A percentile compares a stretch with the other conserved stretches of the same genome.
phyloP scores from a whole-genome alignment of 2,329 filamentous ascomycete species.

The Epichloe hybrida region DNA sequence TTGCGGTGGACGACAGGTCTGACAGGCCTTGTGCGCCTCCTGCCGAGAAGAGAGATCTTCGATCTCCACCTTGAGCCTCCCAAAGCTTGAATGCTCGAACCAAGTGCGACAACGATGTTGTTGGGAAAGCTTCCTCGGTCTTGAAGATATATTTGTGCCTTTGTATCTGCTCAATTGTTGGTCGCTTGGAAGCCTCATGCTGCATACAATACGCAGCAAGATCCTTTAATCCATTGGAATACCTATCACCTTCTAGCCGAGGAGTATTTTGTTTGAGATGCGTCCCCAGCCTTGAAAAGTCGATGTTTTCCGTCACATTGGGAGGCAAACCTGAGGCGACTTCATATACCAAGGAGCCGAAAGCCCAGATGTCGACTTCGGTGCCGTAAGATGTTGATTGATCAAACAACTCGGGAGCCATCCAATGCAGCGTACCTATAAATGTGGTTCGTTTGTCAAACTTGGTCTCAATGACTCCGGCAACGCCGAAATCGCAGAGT shows the following conservation, averaged over 20 bases:
- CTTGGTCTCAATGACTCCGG: slow-evolving; percentile 62
- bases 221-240: slow-evolving; percentile 54
- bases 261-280: slow-evolving; percentile 50
- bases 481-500: slow-evolving; percentile 75
- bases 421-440: slow-evolving; percentile 75
- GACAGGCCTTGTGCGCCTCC: slow-evolving; percentile 43
- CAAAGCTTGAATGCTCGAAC: slow-evolving; percentile 62
- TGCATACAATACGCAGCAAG: slow-evolving; percentile 63
- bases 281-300: slow-evolving; percentile 36
- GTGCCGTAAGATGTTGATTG: slow-evolving; percentile 52
- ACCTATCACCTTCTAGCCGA: slow-evolving; percentile 56
- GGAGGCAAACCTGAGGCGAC: slow-evolving; percentile 68
- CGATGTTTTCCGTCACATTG: slow-evolving; percentile 42
- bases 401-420: slow-evolving; percentile 68
- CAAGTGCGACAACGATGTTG: slow-evolving; percentile 47
- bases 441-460: slow-evolving; percentile 68
- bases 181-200: slow-evolving; percentile 53
- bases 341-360: slow-evolving; percentile 68
- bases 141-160: slow-evolving; percentile 55
- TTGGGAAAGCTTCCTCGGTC: slow-evolving; percentile 49
- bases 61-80: slow-evolving; percentile 60
- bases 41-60: slow-evolving; percentile 48
- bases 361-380: slow-evolving; percentile 74
- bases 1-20: slow-evolving; percentile 28
- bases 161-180: slow-evolving; percentile 55